Evolutionary conservation across 345 rosid species (phyloP).

Genomic region (Melaleuca quinquenervia): DNA sequence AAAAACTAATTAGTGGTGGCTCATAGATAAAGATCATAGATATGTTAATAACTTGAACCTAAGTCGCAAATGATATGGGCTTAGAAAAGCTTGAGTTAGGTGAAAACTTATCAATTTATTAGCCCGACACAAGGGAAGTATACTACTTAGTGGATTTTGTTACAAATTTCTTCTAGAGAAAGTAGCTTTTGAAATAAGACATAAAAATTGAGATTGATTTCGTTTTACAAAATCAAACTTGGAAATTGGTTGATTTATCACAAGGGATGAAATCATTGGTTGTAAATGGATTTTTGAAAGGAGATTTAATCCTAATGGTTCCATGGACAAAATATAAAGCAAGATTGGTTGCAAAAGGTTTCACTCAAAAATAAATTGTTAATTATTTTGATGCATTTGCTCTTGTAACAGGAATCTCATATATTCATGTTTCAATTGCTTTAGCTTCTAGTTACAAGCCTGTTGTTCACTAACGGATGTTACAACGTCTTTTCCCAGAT

Average conservation of each 20-base stretch:
- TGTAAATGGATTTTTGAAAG: not conserved
- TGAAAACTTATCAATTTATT: no score
- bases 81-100: no score
- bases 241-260: not conserved
- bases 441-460: not conserved
- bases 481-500: not conserved
- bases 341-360: not conserved
- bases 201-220: not conserved
- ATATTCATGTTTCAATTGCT: not conserved
- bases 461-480: not conserved
- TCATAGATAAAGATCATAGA: no score
- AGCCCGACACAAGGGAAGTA: no score
- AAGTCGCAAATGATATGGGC: no score
- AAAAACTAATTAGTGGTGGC: no score
- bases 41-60: no score
- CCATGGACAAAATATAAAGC: not conserved
- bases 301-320: not conserved
- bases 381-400: not conserved
- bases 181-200: not conserved
- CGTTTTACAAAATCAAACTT: not conserved
- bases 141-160: no score
- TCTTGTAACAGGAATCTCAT: not conserved
- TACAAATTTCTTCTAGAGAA: not conserved
- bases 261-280: not conserved
- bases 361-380: not conserved